Percentiles rank a stretch among this genome's conserved stretches.
Evolutionary conservation across 345 rosid genomes (phyloP).

Genomic region (Bretschneidera sinensis): DNA sequence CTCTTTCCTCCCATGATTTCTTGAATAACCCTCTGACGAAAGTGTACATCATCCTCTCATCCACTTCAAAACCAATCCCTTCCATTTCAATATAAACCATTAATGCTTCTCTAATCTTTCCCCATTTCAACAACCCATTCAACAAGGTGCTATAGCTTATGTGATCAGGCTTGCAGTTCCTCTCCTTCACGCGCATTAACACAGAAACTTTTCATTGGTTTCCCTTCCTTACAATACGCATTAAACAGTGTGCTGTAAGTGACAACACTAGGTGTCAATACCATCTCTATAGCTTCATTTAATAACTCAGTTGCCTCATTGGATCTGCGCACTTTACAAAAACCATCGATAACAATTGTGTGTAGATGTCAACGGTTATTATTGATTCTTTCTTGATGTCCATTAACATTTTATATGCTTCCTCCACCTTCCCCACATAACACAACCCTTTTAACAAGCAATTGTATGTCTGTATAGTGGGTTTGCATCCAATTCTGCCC

Average conservation of each 20-base stretch:
- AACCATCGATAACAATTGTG: constrained; percentile 61
- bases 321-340: constrained; percentile 67
- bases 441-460: constrained; percentile 65
- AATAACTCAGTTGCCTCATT: constrained; percentile 61
- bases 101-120: constrained; percentile 30
- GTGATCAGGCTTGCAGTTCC: constrained; percentile 40
- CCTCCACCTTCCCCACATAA: constrained; percentile 68
- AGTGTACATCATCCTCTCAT: constrained; percentile 31
- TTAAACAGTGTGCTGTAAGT: constrained; percentile 53
- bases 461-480: constrained; percentile 47
- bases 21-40: constrained; percentile 45
- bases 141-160: constrained; percentile 49
- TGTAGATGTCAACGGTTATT: constrained; percentile 50
- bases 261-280: constrained; percentile 42
- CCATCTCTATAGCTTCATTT: constrained; percentile 38
- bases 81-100: constrained; percentile 42
- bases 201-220: constrained; percentile 39
- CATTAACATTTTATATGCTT: constrained; percentile 41
- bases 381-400: constrained; percentile 26
- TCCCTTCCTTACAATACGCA: constrained; percentile 58
- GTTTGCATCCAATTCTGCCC: constrained; percentile 30
- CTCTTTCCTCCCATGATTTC: constrained; percentile 28
- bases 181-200: constrained; percentile 52
- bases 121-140: constrained; percentile 53
- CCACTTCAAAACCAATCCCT: constrained; percentile 33